phyloP scores from a whole-genome alignment of 2,329 filamentous ascomycete species.

The Curvularia sp. region DNA sequence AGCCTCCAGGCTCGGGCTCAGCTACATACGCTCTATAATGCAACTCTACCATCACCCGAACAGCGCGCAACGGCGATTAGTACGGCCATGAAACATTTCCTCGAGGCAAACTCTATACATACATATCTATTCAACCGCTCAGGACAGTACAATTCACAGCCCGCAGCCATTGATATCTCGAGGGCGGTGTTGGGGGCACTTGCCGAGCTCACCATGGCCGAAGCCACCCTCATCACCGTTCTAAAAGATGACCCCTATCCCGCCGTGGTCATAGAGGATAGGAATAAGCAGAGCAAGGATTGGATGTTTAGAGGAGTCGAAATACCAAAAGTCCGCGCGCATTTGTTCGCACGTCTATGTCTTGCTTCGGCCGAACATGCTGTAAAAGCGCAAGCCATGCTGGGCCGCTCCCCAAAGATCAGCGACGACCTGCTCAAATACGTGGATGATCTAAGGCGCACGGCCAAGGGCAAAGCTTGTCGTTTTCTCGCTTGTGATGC shows the following conservation, averaged over 20 bases:
- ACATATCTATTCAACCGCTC: slow-evolving; percentile 70
- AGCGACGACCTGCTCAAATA: slow-evolving; percentile 74
- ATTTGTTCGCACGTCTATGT: slow-evolving; percentile 86
- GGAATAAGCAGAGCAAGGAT: slow-evolving; percentile 83
- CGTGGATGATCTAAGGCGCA: slow-evolving; percentile 74
- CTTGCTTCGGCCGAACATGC: slow-evolving; percentile 89
- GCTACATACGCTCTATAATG: slow-evolving; percentile 75
- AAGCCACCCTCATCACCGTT: slow-evolving; percentile 88
- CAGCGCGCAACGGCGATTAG: slow-evolving; percentile 74
- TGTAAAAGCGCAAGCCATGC: slow-evolving; percentile 67
- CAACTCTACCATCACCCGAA: slow-evolving; percentile 61
- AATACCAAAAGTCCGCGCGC: slow-evolving; percentile 85
- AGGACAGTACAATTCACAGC: slow-evolving; percentile 48
- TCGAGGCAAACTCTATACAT: slow-evolving; percentile 81
- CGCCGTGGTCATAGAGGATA: slow-evolving; percentile 76
- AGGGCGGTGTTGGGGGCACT: slow-evolving; percentile 54
- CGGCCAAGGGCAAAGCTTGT: slow-evolving; percentile 82
- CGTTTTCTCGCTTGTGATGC: slow-evolving; percentile 91
- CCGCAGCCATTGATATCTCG: slow-evolving; percentile 52
- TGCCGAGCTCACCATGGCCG: slow-evolving; percentile 74
- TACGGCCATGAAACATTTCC: slow-evolving; percentile 76
- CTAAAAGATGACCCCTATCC: slow-evolving; percentile 95
- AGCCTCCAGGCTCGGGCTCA: slow-evolving; percentile 74
- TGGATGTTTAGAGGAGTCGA: slow-evolving; percentile 96
- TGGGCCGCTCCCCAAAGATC: slow-evolving; percentile 57